These are phyloP conservation scores for Fusarium odoratissimum DNA, from an alignment of 2,329 filamentous ascomycete species.

Conservation along the genomic window DNA sequence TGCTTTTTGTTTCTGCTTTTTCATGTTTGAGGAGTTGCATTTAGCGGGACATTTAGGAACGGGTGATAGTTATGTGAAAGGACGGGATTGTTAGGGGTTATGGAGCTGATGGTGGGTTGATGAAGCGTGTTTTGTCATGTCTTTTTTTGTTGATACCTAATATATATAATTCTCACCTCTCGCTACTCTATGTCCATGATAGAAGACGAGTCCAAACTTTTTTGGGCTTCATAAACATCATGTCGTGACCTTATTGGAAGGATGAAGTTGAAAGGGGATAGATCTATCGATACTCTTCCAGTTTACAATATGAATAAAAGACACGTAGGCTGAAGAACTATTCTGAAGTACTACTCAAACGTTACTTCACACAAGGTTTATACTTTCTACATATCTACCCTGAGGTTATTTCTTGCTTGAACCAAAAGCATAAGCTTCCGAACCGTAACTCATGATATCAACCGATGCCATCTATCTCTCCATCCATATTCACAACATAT, in stretches of 20 bases:
- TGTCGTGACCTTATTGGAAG: background rate
- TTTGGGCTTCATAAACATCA: background rate
- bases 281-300: background rate
- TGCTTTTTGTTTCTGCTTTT: background rate
- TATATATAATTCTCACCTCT: constrained; percentile 39
- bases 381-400: too few relatives aligned
- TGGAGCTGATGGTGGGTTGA: constrained; percentile 15
- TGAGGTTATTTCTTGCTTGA: background rate
- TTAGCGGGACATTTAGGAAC: constrained; percentile 20
- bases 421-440: background rate
- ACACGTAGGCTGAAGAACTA: background rate
- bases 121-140: constrained; percentile 14
- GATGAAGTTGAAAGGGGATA: background rate
- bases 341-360: background rate
- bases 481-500: background rate
- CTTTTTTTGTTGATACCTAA: constrained; percentile 32
- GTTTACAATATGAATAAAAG: accelerated
- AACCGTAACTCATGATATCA: background rate
- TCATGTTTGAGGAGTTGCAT: constrained; percentile 26
- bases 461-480: background rate
- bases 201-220: background rate
- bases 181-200: too few relatives aligned
- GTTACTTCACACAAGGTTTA: accelerated
- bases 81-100: background rate
- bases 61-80: constrained; percentile 2